These are phyloP conservation scores for Pseudogymnoascus pannorum DNA, from an alignment of 2,329 filamentous ascomycete species.

Conservation along the genomic window DNA sequence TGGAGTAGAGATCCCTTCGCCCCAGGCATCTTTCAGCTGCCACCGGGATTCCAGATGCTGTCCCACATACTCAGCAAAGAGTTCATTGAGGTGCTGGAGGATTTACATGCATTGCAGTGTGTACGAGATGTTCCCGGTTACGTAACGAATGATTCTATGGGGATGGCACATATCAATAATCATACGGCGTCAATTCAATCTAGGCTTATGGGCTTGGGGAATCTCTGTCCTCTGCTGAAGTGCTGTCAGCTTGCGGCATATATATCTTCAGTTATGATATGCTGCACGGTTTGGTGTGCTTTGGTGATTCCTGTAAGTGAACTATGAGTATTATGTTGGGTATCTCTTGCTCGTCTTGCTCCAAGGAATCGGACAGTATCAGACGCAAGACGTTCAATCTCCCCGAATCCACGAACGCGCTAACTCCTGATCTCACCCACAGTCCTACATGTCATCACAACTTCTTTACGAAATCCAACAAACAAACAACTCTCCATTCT, in stretches of 20 bases:
- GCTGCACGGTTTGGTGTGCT: constrained; percentile 35
- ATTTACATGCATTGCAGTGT: constrained; percentile 33
- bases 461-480: constrained; percentile 30
- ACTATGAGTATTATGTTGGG: not conserved
- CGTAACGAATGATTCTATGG: constrained; percentile 16
- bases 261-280: constrained; percentile 34
- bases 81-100: constrained; percentile 33
- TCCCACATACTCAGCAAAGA: constrained; percentile 24
- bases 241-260: constrained; percentile 36
- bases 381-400: not conserved
- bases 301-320: constrained; percentile 34
- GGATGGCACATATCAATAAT: constrained; percentile 32
- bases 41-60: constrained; percentile 28
- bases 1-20: constrained; percentile 33
- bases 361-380: too few relatives aligned
- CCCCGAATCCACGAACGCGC: not conserved
- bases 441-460: constrained; percentile 29
- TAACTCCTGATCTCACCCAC: too few relatives aligned
- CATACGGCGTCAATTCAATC: constrained; percentile 38
- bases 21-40: constrained; percentile 26
- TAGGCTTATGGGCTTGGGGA: constrained; percentile 26
- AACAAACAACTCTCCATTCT: constrained; percentile 24
- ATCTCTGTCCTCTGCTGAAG: constrained; percentile 21
- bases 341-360: not conserved
- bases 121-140: constrained; percentile 29